Conservation (phyloP, 768 basidiomycete genomes). For the Stropharia rugosoannulata region DNA sequence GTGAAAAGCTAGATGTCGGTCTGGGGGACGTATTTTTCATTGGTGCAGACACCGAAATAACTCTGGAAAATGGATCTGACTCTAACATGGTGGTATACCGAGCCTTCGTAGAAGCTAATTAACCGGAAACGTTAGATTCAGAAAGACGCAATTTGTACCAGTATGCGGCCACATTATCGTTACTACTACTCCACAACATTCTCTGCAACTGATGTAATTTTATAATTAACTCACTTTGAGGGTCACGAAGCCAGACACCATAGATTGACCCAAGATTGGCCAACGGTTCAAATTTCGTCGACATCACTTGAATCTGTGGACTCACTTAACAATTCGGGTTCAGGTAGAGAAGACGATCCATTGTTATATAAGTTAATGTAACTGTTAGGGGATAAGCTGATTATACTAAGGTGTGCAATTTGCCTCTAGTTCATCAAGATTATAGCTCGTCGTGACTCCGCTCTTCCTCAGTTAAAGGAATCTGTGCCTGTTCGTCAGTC, state of each 20-base stretch:
- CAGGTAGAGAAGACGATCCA: background rate
- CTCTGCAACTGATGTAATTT: no score
- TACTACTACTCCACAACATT: no score
- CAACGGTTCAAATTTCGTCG: no score
- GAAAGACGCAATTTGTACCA: no score
- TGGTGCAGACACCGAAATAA: conserved; percentile 64
- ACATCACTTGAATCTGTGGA: no score
- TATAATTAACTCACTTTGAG: no score
- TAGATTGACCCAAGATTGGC: no score
- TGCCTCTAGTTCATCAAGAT: background rate
- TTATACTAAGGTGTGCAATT: background rate
- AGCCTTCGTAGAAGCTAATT: conserved; percentile 58
- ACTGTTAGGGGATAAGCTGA: background rate
- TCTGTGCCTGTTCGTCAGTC: conserved; percentile 11
- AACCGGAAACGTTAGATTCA: background rate
- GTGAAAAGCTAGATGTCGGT: conserved; percentile 36
- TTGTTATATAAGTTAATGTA: conserved; percentile 2
- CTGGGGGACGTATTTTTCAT: conserved; percentile 83
- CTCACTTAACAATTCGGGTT: no score
- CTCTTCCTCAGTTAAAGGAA: conserved; percentile 8
- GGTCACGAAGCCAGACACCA: no score
- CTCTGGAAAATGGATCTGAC: conserved; percentile 38
- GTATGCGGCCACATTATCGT: no score
- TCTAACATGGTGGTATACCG: conserved; percentile 57
- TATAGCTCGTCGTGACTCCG: conserved; percentile 14